A percentile compares a stretch with the other conserved stretches of the same genome.
Evolutionary conservation across 2,329 filamentous ascomycete species (phyloP).

Genomic region (Chalaropsis thielavioides): DNA sequence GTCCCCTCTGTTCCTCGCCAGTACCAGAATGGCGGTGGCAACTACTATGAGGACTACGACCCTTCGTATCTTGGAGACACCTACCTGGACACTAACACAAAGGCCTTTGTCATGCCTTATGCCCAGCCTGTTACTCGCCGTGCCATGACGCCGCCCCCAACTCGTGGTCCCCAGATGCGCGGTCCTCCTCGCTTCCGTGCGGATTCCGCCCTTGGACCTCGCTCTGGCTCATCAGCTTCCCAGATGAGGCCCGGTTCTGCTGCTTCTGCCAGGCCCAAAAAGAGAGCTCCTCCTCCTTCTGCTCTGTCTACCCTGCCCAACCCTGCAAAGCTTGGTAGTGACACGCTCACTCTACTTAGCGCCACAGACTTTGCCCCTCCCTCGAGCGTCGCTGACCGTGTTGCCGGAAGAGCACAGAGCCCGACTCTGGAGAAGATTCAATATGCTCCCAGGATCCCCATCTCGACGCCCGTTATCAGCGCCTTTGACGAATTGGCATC

Average conservation of each 20-base stretch:
- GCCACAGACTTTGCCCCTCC: slow-evolving; percentile 82
- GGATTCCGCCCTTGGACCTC: slow-evolving; percentile 19
- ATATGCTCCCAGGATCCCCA: slow-evolving; percentile 59
- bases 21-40: slow-evolving; percentile 21
- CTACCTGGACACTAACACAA: slow-evolving; percentile 52
- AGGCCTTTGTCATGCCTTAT: slow-evolving; percentile 66
- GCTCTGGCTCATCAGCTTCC: slow-evolving; percentile 25
- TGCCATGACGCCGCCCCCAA: slow-evolving; percentile 88
- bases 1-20: slow-evolving; percentile 29
- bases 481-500: slow-evolving; percentile 74
- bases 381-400: slow-evolving; percentile 48
- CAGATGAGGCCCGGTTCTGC: slow-evolving; percentile 45
- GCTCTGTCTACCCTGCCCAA: slow-evolving; percentile 67
- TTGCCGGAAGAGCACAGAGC: slow-evolving; percentile 52
- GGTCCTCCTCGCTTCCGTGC: slow-evolving; percentile 26
- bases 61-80: slow-evolving; percentile 54
- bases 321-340: slow-evolving; percentile 70
- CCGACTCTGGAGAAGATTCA: slow-evolving; percentile 50
- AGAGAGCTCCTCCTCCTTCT: slow-evolving; percentile 48
- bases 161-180: slow-evolving; percentile 31
- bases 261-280: slow-evolving; percentile 33
- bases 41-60: slow-evolving; percentile 64
- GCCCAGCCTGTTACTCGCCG: slow-evolving; percentile 74
- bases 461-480: slow-evolving; percentile 64
- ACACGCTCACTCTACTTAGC: slow-evolving; percentile 53